Base-by-base conservation (phyloP, 2,329 filamentous ascomycete species). In the Berkeleyomyces basicola region DNA sequence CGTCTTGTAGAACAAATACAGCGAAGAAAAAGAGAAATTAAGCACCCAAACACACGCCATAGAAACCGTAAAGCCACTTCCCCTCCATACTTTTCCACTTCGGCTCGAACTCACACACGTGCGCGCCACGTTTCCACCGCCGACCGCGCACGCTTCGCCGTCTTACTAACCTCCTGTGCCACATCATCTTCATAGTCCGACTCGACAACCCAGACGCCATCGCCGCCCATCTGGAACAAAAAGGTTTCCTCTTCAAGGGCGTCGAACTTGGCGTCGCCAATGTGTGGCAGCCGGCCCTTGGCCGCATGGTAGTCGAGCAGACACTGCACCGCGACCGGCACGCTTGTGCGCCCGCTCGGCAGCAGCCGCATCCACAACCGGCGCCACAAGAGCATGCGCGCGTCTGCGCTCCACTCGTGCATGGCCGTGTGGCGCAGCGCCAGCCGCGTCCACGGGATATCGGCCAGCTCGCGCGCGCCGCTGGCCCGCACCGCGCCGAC, bases 301-400 rank as follows among this genome's bases (percentile, higher is more conserved):
- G 63, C 60, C n/a, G 55, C 57, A 16, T 61, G 39, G 47, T 62
- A 64, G 49, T 64, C 63, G 31, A 64, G 10, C 16, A 64, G 60
- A 11, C 59, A 51, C 39, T 62, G 60, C 36, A 51, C 60, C 7
- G 60, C 60, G 14, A 61, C 60, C 10, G 49, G 60, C 39, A 61
- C 60, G 33, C 60, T 61, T 7, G 60, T 62, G 11, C 60, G 63
- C 4, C 59, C 51, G 7, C 33, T 46, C 2, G 60, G 59, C 31
- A 60, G 36, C 33, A 55, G 47, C 23, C 63, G 60, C 57, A 58
- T 31, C 51, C 61, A 57, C 7, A 62, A 58, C 5, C 63, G 60
- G 37, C 59, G 47, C 44, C 57, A 62, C 40, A 64, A 40, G 4
- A 64, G 42, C 63, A 64, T 64, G 16, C 63, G 60, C 11, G 63